phyloP scores from a whole-genome alignment of 1,284 basidiomycete species.

The Apiotrichum siamense region DNA sequence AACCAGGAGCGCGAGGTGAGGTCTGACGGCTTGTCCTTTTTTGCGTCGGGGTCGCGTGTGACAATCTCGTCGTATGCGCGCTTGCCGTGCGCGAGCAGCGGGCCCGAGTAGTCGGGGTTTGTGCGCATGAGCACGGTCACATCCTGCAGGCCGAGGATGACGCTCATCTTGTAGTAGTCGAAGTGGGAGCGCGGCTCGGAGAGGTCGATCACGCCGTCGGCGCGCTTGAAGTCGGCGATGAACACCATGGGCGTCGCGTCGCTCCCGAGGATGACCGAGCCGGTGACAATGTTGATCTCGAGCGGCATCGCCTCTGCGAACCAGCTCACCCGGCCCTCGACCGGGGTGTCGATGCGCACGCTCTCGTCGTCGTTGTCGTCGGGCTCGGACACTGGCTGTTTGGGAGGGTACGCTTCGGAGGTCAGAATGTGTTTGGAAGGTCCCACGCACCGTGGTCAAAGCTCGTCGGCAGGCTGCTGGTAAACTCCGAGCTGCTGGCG shows the following conservation, averaged over 20 bases:
- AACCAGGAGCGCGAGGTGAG: constrained; percentile 39
- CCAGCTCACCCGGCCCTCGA: constrained; percentile 29
- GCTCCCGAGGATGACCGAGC: constrained; percentile 75
- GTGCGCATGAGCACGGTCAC: constrained; percentile 63
- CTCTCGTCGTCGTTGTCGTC: background rate
- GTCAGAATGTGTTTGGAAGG: background rate
- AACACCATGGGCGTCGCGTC: constrained; percentile 72
- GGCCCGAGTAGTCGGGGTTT: constrained; percentile 66
- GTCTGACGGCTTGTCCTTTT: constrained; percentile 31
- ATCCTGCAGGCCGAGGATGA: constrained; percentile 63
- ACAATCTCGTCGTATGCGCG: constrained; percentile 57
- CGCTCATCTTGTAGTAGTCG: constrained; percentile 72
- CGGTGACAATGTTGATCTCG: constrained; percentile 65
- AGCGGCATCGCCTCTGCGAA: constrained; percentile 70
- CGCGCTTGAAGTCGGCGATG: constrained; percentile 66
- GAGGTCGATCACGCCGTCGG: constrained; percentile 70
- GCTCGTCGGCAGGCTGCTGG: background rate
- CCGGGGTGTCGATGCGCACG: constrained; percentile 1
- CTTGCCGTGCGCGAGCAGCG: constrained; percentile 62
- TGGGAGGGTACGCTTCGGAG: background rate
- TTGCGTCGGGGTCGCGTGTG: constrained; percentile 43
- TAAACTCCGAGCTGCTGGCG: background rate
- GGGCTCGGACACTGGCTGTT: background rate
- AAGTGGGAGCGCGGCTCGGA: constrained; percentile 66
- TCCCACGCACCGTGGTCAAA: background rate